phyloP scores from a whole-genome alignment of 805 yeast species.

The Trichomonascus vanleenenianus region DNA sequence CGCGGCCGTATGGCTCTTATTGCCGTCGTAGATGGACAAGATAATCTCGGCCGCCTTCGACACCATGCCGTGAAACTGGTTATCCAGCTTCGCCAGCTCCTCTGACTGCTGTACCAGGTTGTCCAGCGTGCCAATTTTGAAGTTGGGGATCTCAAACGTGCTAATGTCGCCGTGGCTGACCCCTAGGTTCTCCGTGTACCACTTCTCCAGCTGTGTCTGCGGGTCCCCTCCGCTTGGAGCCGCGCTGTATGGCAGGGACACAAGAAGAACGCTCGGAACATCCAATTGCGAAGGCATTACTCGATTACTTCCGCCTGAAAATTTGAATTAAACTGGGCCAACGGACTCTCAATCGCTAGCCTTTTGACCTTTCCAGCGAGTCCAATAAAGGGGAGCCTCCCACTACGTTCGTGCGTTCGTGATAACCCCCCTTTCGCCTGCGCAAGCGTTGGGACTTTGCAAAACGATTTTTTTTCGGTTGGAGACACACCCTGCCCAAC shows the following conservation, averaged over 20 bases:
- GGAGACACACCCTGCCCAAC: too few relatives aligned
- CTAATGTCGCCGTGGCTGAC: constrained; percentile 45
- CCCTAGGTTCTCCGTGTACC: constrained; percentile 24
- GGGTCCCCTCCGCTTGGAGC: constrained; percentile 32
- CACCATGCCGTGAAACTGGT: constrained; percentile 63
- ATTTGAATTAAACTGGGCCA: neutral
- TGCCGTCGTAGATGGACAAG: constrained; percentile 38
- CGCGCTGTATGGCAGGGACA: constrained; percentile 46
- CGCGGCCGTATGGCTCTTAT: constrained; percentile 36
- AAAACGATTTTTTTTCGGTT: too few relatives aligned
- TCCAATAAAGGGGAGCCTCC: too few relatives aligned
- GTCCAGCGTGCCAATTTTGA: constrained; percentile 93
- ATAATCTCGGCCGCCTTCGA: constrained; percentile 72
- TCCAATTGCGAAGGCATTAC: too few relatives aligned
- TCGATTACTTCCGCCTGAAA: too few relatives aligned
- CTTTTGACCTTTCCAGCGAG: too few relatives aligned
- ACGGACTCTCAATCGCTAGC: neutral
- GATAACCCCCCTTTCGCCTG: too few relatives aligned
- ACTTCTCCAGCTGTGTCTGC: constrained; percentile 29
- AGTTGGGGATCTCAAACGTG: constrained; percentile 62
- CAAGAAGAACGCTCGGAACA: constrained; percentile 24
- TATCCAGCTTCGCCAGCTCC: constrained; percentile 75
- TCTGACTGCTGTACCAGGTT: constrained; percentile 85
- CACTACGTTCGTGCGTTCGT: too few relatives aligned
- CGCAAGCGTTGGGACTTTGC: too few relatives aligned